phyloP scores from a whole-genome alignment of 495 filamentous ascomycete genomes.

The Trichoderma erinaceum region DNA sequence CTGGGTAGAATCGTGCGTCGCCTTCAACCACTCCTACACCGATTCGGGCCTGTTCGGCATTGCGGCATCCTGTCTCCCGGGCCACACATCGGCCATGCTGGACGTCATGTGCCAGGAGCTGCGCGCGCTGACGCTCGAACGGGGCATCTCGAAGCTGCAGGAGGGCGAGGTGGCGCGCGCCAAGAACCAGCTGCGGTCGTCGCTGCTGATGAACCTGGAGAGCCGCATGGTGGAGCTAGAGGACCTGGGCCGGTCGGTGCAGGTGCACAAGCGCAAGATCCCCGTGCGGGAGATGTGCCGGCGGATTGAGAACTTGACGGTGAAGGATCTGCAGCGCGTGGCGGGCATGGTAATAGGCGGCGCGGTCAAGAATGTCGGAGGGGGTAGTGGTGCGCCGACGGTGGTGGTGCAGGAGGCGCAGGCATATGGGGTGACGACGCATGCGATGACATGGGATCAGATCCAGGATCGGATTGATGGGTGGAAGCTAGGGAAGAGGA shows the following conservation, averaged over 20 bases:
- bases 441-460: conserved; percentile 71
- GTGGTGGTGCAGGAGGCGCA: conserved; percentile 84
- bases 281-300: conserved; percentile 88
- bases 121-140: conserved; percentile 65
- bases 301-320: conserved; percentile 74
- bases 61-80: conserved; percentile 73
- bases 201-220: conserved; percentile 95
- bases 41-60: conserved; percentile 95
- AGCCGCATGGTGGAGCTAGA: conserved; percentile 97
- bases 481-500: conserved; percentile 69
- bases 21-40: conserved; percentile 96
- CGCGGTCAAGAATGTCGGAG: conserved; percentile 63
- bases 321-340: conserved; percentile 79
- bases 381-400: conserved; percentile 84
- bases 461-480: conserved; percentile 77
- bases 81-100: conserved; percentile 69
- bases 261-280: conserved; percentile 88
- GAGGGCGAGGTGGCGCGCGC: conserved; percentile 82
- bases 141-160: conserved; percentile 62
- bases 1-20: conserved; percentile 91
- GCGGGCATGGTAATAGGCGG: conserved; percentile 75
- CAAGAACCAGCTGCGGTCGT: conserved; percentile 92
- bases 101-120: conserved; percentile 93
- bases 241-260: conserved; percentile 91
- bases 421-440: conserved; percentile 45